Evolutionary conservation across 2,329 filamentous ascomycete species (phyloP).

Genomic region (Botrytis sinoallii): DNA sequence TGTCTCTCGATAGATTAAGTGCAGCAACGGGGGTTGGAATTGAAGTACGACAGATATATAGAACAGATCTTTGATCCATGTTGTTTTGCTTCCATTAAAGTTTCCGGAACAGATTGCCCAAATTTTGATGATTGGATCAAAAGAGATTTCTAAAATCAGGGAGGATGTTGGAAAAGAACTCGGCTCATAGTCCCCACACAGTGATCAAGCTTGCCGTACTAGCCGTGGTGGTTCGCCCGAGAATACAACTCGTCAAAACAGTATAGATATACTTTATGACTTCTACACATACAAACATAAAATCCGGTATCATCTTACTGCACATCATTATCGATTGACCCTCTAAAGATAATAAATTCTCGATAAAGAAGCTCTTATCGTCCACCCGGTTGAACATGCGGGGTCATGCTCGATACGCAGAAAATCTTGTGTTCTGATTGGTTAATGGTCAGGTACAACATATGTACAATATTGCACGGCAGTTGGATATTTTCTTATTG

Average conservation of each 20-base stretch:
- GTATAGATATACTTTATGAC: not conserved
- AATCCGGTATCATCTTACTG: not conserved
- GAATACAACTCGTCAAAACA: not conserved
- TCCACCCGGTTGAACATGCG: not conserved
- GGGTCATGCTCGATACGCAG: not conserved
- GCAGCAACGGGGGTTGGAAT: not conserved
- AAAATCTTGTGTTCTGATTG: not conserved
- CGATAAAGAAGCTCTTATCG: constrained; percentile 2
- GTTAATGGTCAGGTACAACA: not conserved
- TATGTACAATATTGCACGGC: not conserved
- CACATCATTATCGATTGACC: not conserved
- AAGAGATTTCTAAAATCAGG: not conserved
- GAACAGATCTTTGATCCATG: not conserved
- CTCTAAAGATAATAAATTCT: not conserved
- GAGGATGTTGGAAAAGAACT: not conserved
- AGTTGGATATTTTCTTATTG: not conserved
- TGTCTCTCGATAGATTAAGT: not conserved
- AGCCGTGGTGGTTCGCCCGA: not conserved
- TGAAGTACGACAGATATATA: not conserved
- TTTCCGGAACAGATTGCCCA: not conserved
- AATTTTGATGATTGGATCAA: not conserved
- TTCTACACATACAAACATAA: not conserved
- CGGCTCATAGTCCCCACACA: not conserved
- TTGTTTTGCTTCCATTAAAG: not conserved
- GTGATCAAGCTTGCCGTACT: not conserved